Percentiles rank a stretch among this genome's conserved stretches.
phyloP scores from a whole-genome alignment of 1,139 yeast genomes.

The Zygosaccharomyces sapae region DNA sequence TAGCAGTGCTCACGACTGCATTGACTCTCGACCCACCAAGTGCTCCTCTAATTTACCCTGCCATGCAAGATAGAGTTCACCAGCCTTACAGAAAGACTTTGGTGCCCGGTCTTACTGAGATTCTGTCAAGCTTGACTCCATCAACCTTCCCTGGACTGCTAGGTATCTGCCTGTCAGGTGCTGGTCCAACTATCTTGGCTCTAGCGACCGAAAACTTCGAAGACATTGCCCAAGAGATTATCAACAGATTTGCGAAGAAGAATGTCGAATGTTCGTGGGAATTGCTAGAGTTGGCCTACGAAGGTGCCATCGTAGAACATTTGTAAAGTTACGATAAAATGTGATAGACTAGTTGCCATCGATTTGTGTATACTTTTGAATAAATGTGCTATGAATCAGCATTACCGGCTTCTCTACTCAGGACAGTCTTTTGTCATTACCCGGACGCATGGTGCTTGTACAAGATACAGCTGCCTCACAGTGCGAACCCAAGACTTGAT shows the following conservation, averaged over 20 bases:
- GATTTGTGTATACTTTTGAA: no score
- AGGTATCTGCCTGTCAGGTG: conserved; percentile 95
- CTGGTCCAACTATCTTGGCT: conserved; percentile 95
- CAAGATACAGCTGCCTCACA: no score
- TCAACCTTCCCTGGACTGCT: conserved; percentile 75
- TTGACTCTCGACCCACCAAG: conserved; percentile 79
- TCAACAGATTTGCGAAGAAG: conserved; percentile 61
- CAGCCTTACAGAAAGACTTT: conserved; percentile 90
- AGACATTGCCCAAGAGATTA: conserved; percentile 71
- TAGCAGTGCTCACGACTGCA: conserved; percentile 75
- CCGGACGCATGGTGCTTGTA: neutral
- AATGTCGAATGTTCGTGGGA: conserved; percentile 76
- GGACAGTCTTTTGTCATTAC: neutral
- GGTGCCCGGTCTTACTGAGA: conserved; percentile 86
- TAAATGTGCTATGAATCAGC: neutral
- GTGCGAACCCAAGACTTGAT: no score
- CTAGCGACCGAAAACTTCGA: conserved; percentile 87
- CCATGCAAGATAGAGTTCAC: conserved; percentile 95
- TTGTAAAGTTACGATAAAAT: conserved; percentile 1
- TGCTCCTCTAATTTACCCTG: conserved; percentile 76
- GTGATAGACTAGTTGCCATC: no score
- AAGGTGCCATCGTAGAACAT: conserved; percentile 60
- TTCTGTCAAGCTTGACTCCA: conserved; percentile 81
- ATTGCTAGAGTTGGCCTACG: conserved; percentile 77
- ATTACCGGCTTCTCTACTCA: neutral